A percentile compares a stretch with the other conserved stretches of the same genome.
Conservation (phyloP, 176 grass and related monocot genomes). For the Zoysia pacifica region DNA sequence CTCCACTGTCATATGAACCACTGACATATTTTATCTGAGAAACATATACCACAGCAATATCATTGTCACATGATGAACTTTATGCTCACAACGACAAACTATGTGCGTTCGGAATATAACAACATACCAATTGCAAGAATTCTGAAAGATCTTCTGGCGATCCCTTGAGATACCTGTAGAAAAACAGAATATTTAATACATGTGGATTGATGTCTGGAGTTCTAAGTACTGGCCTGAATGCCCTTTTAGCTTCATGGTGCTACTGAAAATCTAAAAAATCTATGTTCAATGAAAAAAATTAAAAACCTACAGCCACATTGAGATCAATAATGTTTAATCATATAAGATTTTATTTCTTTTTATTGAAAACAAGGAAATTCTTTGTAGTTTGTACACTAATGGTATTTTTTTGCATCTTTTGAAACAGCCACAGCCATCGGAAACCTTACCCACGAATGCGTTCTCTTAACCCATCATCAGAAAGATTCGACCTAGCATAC, state of each 20-base stretch:
- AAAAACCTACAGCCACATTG: constrained; percentile 13
- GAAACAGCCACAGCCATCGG: constrained; percentile 27
- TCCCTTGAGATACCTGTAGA: constrained; percentile 80
- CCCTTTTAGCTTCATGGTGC: constrained; percentile 4
- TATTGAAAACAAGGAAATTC: constrained; percentile 8
- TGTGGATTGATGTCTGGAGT: constrained; percentile 14
- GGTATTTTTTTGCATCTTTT: constrained; percentile 9
- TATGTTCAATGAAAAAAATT: too few species aligned
- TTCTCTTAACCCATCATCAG: constrained; percentile 83
- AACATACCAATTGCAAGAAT: constrained; percentile 86
- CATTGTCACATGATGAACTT: constrained; percentile 10
- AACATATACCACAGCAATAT: constrained; percentile 29
- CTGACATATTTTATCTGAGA: constrained; percentile 97
- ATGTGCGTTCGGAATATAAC: not conserved
- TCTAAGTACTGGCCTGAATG: not conserved
- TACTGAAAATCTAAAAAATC: constrained; percentile 10
- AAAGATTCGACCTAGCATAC: constrained; percentile 90
- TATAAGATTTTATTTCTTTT: constrained; percentile 10
- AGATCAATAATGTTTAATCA: constrained; percentile 30
- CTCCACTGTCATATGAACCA: constrained; percentile 82
- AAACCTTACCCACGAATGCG: constrained; percentile 75
- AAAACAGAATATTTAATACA: constrained; percentile 29
- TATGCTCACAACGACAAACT: constrained; percentile 18
- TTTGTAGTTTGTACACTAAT: not conserved
- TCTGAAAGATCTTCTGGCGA: constrained; percentile 65